Base-by-base conservation (phyloP, 768 basidiomycete species). In the Infundibulicybe gibba region DNA sequence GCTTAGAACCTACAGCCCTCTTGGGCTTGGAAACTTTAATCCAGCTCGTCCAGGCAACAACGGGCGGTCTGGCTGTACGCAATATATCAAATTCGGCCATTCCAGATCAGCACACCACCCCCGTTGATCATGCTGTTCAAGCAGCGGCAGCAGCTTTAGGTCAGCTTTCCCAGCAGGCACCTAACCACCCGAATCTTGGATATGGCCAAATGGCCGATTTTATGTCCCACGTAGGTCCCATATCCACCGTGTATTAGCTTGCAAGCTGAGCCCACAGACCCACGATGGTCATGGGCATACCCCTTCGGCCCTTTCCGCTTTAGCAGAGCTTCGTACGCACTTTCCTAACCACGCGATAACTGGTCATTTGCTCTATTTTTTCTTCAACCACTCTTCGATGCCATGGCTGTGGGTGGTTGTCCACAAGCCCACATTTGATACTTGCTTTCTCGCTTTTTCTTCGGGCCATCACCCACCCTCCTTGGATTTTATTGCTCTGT, bases 311-410 rank as follows among this genome's bases (percentile, higher is more conserved):
- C 16, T 21, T 34, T 46, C 30, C 12, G 34, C 21, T 31, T 21
- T 49, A 21, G 40, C 45, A 20, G 50, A 54, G 30, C 35, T 56
- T 34, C 45, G 45, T 34, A 39, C 40, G 15, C 53, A 49, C 32
- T 54, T 56, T 35, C 55, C 55, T 6, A 49, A 49, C 17, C 55
- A 53, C 21, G 40, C 45, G 17, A 49, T 54, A 5, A 56, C 50
- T 9, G 43, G 45, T 6, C 47, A 49, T 44, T 43, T 54, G 5
- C 45, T 54, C 32, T 44, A 42, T 32, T 45, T 54, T 44, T 56
- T 51, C 43, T 56, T 56, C 19, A 44, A 43, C 33, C 39, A 56
- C 9, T 54, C 52, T 13, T 47, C 55, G 5, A 49, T 54, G 17
- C 55, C 48, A 32, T 47, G 48, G 42, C 25, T 56, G 14, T 54